Percentiles rank a stretch among this genome's conserved stretches.
These are phyloP conservation scores for Phialophora expanda DNA, from an alignment of 2,329 filamentous ascomycete genomes.

Conservation along the genomic window DNA sequence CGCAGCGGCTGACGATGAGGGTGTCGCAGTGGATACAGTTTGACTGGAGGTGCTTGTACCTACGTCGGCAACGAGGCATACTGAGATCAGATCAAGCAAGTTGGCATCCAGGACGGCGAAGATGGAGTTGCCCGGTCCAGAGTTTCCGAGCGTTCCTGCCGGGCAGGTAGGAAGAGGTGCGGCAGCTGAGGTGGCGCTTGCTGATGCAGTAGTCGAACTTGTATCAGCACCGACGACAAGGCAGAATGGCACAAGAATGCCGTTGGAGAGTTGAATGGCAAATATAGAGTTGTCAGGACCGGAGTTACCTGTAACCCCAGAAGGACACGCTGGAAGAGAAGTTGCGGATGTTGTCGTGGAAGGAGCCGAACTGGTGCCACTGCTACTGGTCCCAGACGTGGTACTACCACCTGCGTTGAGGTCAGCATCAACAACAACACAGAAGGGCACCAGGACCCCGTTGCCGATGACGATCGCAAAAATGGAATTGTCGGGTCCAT, in stretches of 20 bases:
- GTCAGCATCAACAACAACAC: not conserved
- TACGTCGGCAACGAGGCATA: not conserved
- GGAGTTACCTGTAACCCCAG: not conserved
- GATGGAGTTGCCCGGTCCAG: slow-evolving; percentile 4
- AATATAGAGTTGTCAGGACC: slow-evolving; percentile 4
- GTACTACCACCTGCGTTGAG: not conserved
- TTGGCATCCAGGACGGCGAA: not conserved
- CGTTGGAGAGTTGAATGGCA: slow-evolving; percentile 6
- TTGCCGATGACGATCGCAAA: not conserved
- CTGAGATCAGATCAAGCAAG: not conserved
- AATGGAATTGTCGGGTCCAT: slow-evolving; percentile 1
- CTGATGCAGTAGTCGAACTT: not conserved
- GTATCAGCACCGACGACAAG: too few relatives aligned
- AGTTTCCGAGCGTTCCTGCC: not conserved
- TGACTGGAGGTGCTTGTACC: not conserved
- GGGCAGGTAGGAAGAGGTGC: not conserved
- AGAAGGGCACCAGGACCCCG: not conserved
- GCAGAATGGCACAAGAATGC: slow-evolving; percentile 1
- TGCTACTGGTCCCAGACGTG: not conserved
- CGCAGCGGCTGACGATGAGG: not conserved
- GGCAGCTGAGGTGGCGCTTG: not conserved
- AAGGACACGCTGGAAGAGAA: not conserved
- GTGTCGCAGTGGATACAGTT: not conserved
- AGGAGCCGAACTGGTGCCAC: not conserved
- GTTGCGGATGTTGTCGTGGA: not conserved